Evolutionary conservation across 2,329 filamentous ascomycete species (phyloP), one percentile per base, ranked within the genome.

Genomic region (Pestalotiopsis sp.): DNA sequence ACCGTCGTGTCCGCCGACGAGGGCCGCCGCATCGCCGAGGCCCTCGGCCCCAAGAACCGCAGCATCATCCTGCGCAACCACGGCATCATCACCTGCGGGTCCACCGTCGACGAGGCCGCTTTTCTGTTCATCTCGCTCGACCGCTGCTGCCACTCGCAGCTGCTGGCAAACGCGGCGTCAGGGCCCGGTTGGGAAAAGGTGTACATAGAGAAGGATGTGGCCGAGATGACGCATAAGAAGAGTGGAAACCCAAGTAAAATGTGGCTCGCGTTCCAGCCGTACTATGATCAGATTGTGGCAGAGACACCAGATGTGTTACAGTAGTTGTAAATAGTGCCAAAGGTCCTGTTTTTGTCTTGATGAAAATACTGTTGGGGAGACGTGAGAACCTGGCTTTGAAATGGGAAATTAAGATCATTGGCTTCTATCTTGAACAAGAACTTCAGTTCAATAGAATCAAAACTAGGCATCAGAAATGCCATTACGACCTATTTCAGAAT

Each of bases 121-220:
- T 84, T 82, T 67, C 84, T 82, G 81, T 84, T 84, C 72, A 77
- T 82, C 70, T 78, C 75, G 40, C 72, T 83, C 67, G 81, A 80
- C 67, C 79, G 78, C 64, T 77, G 76, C 38, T 80, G 78, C 60
- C 75, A 79, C 69, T 74, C 73, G 4, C 79, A 81, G 70, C 68
- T 83, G 20, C 67, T 86, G 72, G 84, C 68, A n/a, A 66, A 71
- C 57, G 68, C 69, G 80, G 66, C 66, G 20, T 57, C 49, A 13
- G 66, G 67, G 1, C 57, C 57, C 40, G 58, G 68, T 9, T 61
- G 58, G 40, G 56, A 62, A 45, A 67, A 69, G 64, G 52, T 66
- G 25, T 66, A 57, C 41, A 69, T 69, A 27, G 40, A 61, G n/a
- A 65, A 65, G 41, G 62, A 52, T 56, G 27, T 65, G 20, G 62